These are phyloP conservation scores for Eudorina sp. DNA, from an alignment of 139 green algal genomes.

Conservation along the genomic window DNA sequence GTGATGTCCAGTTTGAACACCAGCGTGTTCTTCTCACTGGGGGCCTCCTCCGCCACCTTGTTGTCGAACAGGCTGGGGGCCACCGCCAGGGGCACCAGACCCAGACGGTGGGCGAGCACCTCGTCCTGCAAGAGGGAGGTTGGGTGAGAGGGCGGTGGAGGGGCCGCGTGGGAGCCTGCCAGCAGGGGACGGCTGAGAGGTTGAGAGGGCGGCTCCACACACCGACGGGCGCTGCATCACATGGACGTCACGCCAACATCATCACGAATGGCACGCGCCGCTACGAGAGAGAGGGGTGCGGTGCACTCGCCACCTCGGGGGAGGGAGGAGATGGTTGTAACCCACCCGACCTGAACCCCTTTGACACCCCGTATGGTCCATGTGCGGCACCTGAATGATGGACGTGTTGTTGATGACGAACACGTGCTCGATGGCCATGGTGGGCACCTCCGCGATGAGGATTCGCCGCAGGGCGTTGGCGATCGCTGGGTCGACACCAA, in stretches of 20 bases:
- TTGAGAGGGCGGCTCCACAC: no score
- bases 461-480: slow-evolving; percentile 96
- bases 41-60: slow-evolving; percentile 68
- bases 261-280: no score
- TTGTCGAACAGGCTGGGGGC: slow-evolving; percentile 87
- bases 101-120: slow-evolving; percentile 94
- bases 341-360: no score
- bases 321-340: no score
- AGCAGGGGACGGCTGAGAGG: no score
- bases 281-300: no score
- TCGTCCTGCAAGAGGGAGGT: slow-evolving; percentile 75
- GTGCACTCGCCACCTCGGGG: no score
- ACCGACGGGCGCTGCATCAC: no score
- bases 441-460: slow-evolving; percentile 96
- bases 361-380: no score
- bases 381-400: slow-evolving; percentile 86
- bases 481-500: slow-evolving; percentile 88
- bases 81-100: slow-evolving; percentile 89
- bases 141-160: neutral
- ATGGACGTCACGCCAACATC: no score
- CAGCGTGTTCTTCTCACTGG: slow-evolving; percentile 78
- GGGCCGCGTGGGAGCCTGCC: no score
- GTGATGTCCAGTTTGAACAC: slow-evolving; percentile 78
- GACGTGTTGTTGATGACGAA: slow-evolving; percentile 98
- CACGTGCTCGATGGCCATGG: slow-evolving; percentile 98